Evolutionary conservation across 2,329 filamentous ascomycete species (phyloP), one percentile per base, ranked within the genome.

Genomic region (Corinectria fuckeliana): DNA sequence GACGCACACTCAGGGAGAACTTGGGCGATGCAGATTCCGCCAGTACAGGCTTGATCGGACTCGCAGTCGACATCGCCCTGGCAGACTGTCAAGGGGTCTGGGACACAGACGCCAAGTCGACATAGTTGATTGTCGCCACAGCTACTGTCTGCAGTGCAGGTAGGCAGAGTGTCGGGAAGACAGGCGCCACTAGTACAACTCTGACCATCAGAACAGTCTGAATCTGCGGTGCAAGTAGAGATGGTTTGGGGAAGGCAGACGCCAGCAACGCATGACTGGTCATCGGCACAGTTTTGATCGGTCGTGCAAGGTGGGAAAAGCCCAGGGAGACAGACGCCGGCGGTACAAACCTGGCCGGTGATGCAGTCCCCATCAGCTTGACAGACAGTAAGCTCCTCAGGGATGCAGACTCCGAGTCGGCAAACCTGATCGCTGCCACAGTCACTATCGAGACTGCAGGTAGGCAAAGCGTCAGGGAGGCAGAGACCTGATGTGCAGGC

Each of bases 351-450:
- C 6, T 47, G 44, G 18, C 25, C 34, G 14, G 20, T 38, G 4
- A 7, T 21, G 16, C 51, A 55, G 18, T 30, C 38, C 10, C 16
- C 25, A 18, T 41, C 25, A 8, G 38, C 30, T 25, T 41, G 36
- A 14, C 50, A 52, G 9, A 26, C 25, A 7, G 11, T n/a, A 25
- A 52, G 50, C 2, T 36, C 21, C 11, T 52, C 8, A 21, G 56
- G 50, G 10, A 58, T 5, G 11, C 56, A 58, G 14, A 50, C 44
- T 1, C 56, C 56, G n/a, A 49, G 28, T 28, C 34, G 11, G 10
- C 56, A 58, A 34, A 44, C 34, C 11, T 53, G 30, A 13, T 36
- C 30, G 20, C n/a, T 28, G 5, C 34, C 16, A 10, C 56, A 58
- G 3, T 26, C 34, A 16, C 32, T 16, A 25, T 51, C 42, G 8